Evolutionary conservation across 345 rosid species (phyloP).

Genomic region (Sisymbrium irio): DNA sequence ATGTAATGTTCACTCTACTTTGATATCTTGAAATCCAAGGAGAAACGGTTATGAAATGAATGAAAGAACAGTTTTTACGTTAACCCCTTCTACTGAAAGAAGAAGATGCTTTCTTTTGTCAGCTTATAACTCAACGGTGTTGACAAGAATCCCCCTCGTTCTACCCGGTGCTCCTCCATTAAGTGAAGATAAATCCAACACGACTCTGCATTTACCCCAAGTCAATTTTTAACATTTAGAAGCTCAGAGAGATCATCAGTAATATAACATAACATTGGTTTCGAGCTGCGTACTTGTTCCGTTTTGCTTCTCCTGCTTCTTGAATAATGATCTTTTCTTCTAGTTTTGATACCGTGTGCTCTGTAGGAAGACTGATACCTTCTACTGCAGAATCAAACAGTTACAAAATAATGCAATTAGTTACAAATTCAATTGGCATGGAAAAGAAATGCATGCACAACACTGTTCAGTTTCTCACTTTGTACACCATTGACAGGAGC

Average conservation of each 20-base stretch:
- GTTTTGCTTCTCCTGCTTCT: conserved; percentile 39
- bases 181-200: conserved; percentile 59
- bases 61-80: background rate
- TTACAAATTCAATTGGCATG: background rate
- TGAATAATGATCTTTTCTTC: conserved; percentile 51
- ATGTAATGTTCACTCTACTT: background rate
- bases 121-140: conserved; percentile 29
- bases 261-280: background rate
- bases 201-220: conserved; percentile 46
- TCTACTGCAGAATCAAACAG: conserved; percentile 34
- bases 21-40: background rate
- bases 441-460: background rate
- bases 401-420: conserved; percentile 12
- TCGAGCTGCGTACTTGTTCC: conserved; percentile 48
- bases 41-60: conserved; percentile 1
- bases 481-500: conserved; percentile 34
- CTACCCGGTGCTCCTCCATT: conserved; percentile 86
- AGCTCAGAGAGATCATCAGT: background rate
- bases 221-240: background rate
- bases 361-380: conserved; percentile 53
- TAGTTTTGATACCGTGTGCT: conserved; percentile 45
- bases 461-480: conserved; percentile 41
- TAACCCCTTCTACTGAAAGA: background rate
- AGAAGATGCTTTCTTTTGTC: background rate
- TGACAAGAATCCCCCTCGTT: conserved; percentile 71